These are phyloP conservation scores for Kodamaea fungicola DNA, from an alignment of 1,139 yeast genomes.

Conservation along the genomic window DNA sequence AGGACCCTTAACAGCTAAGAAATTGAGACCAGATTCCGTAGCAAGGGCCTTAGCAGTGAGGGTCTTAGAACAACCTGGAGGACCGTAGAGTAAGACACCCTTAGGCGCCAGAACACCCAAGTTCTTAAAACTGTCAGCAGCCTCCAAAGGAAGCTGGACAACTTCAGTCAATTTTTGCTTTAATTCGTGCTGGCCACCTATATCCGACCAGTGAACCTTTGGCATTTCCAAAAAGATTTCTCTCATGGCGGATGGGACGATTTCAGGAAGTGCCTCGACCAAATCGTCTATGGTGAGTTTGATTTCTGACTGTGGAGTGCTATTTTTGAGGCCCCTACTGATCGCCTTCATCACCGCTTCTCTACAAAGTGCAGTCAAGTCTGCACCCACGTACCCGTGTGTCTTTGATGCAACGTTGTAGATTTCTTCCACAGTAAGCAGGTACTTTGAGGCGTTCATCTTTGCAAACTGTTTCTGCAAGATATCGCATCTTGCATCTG, in stretches of 20 bases:
- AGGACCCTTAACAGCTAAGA: constrained; percentile 93
- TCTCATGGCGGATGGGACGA: constrained; percentile 95
- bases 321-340: constrained; percentile 45
- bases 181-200: constrained; percentile 88
- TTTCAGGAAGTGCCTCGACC: constrained; percentile 64
- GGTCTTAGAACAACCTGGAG: constrained; percentile 96
- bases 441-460: constrained; percentile 58
- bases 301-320: constrained; percentile 21
- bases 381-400: constrained; percentile 83
- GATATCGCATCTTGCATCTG: constrained; percentile 60
- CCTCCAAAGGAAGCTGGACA: constrained; percentile 86
- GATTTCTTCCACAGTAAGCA: constrained; percentile 52
- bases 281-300: constrained; percentile 50
- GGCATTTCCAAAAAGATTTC: constrained; percentile 94
- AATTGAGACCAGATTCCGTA: constrained; percentile 89
- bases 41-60: constrained; percentile 93
- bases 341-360: constrained; percentile 88
- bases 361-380: constrained; percentile 78
- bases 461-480: constrained; percentile 55
- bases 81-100: constrained; percentile 87
- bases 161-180: constrained; percentile 82
- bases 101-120: constrained; percentile 89
- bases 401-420: constrained; percentile 61
- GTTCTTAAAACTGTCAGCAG: constrained; percentile 68
- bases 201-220: constrained; percentile 88